Percentiles rank a stretch among this genome's conserved stretches.
Conservation (phyloP, 208 protist genomes). For the Acanthamoeba castellanii region DNA sequence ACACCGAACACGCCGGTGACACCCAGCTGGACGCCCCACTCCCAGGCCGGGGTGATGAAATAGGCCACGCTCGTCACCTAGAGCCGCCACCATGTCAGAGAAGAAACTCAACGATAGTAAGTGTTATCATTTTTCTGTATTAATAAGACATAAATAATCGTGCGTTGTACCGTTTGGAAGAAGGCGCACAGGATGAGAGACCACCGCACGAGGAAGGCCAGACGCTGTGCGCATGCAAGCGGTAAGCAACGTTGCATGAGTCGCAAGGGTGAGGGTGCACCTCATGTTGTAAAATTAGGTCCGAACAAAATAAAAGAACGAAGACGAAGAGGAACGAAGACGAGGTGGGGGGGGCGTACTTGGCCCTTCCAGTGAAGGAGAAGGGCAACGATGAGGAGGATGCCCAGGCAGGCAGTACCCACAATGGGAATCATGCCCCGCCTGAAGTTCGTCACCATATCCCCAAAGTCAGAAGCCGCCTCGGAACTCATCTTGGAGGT, state of each 20-base stretch:
- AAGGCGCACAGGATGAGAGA: background rate
- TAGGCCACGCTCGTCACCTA: slow-evolving; percentile 25
- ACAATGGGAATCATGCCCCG: slow-evolving; percentile 6
- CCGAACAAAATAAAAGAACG: background rate
- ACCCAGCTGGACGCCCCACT: slow-evolving; percentile 28
- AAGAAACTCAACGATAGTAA: no score
- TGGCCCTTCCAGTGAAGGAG: slow-evolving; percentile 24
- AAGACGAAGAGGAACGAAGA: background rate
- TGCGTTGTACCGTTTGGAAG: background rate
- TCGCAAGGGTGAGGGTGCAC: background rate
- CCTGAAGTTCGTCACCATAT: background rate
- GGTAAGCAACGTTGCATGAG: no score
- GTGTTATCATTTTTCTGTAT: no score
- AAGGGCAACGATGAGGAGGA: slow-evolving; percentile 2
- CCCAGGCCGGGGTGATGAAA: background rate
- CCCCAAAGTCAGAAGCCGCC: background rate
- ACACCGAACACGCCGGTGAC: background rate
- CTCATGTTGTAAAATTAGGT: background rate
- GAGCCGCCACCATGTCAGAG: background rate
- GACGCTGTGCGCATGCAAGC: background rate
- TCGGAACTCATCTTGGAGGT: background rate
- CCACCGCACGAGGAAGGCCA: background rate
- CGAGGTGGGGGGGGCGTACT: background rate
- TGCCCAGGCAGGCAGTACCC: background rate
- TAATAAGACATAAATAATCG: background rate